Evolutionary conservation across 805 yeast species (phyloP).

Genomic region (Brettanomyces naardenensis): DNA sequence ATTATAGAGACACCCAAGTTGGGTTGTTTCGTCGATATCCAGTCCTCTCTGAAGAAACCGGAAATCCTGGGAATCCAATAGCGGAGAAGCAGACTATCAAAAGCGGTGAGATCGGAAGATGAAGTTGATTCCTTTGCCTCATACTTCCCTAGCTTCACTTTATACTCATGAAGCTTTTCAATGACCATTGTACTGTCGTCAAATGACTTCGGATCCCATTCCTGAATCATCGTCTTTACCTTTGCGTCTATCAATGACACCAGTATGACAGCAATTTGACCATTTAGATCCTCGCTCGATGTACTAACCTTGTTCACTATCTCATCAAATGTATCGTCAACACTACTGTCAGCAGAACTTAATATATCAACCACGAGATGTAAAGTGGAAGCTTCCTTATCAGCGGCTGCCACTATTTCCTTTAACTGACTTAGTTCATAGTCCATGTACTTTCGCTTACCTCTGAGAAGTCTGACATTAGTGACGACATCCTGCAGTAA

Average conservation of each 20-base stretch:
- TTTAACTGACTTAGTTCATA: slow-evolving; percentile 9
- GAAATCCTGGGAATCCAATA: slow-evolving; percentile 30
- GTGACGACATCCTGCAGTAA: slow-evolving; percentile 11
- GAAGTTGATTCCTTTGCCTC: not conserved
- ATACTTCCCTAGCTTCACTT: not conserved
- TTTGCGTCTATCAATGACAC: not conserved
- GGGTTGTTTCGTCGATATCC: slow-evolving; percentile 31
- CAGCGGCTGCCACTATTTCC: not conserved
- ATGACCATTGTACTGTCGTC: slow-evolving; percentile 21
- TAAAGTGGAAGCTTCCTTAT: not conserved
- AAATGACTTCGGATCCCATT: slow-evolving; percentile 33
- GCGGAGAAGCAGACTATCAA: slow-evolving; percentile 28
- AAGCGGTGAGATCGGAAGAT: slow-evolving; percentile 11
- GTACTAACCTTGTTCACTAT: not conserved
- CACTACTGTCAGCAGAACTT: not conserved
- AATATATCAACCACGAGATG: not conserved
- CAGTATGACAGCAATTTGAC: not conserved
- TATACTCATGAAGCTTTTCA: slow-evolving; percentile 9
- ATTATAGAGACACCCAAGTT: slow-evolving; percentile 31
- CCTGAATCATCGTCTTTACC: slow-evolving; percentile 12
- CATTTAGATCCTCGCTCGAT: not conserved
- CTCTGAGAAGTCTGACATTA: slow-evolving; percentile 5
- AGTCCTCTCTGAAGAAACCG: slow-evolving; percentile 20
- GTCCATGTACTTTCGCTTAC: slow-evolving; percentile 9
- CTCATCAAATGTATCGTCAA: not conserved